Evolutionary conservation across 345 rosid species (phyloP), one percentile per base, ranked within the genome.

Genomic region (Gossypioides kirkii): DNA sequence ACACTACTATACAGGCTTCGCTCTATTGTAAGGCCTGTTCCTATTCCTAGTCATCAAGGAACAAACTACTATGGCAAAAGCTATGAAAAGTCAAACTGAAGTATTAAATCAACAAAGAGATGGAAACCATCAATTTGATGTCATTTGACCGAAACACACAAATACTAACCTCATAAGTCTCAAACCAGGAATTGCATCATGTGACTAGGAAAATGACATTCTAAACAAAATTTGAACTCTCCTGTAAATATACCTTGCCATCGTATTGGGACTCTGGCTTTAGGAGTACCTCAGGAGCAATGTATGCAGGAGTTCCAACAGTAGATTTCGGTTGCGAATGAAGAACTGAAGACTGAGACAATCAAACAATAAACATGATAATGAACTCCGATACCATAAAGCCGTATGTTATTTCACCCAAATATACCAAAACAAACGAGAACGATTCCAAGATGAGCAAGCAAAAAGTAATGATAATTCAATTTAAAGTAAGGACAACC

Each of bases 241-340:
- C 17, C 16, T 42, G 36, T 38, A 20, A 64, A 68, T 10, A 70
- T 80, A 92, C 99, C 98, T 95, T 95, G 83, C 98, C 98, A 80
- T 95, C 98, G 42, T 95, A 95, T 76, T 55, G 61, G 23, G 61
- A 55, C 13, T 91, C 93, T 72, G 86, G 90, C 79, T 85, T 91
- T 64, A 86, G 83, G 20, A 92, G 78, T 38, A 95, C 98, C 86
- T 95, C 99, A 14, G 98, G 97, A 71, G 99, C 99, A 22, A 92
- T 95, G 73, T 91, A 92, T 8, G 99, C 98, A 78, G 99, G 99
- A 77, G 98, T 95, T 46, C 99, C 99, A n/a, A 95, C 98, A 8
- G 97, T 95, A 50, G 99, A 95, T 74, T 87, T 95, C 1, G 98
- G 99, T 84, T 92, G 97, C 9, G 98, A 95, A 80, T 92, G 98